These are phyloP conservation scores for Aureobasidium mangrovei DNA, from an alignment of 2,329 filamentous ascomycete species.

Conservation along the genomic window DNA sequence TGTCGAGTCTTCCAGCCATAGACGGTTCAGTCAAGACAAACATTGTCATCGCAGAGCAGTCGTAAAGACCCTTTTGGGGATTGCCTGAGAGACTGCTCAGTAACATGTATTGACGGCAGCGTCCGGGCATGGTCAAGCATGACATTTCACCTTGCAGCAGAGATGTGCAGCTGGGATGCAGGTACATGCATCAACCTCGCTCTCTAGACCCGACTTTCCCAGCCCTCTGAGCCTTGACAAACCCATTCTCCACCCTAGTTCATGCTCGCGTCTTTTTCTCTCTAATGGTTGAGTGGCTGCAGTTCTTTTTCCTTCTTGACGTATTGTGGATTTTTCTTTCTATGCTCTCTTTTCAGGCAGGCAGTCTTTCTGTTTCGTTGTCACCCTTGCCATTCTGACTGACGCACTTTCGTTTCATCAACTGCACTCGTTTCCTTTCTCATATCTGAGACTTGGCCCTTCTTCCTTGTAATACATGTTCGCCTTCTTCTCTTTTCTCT, in stretches of 20 bases:
- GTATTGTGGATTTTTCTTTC: conserved; percentile 1
- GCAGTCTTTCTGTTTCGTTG: conserved; percentile 7
- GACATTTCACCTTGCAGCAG: conserved; percentile 12
- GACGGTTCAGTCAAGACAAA: neutral
- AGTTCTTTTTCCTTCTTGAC: neutral
- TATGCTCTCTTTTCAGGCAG: conserved; percentile 10
- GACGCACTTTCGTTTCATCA: conserved; percentile 13
- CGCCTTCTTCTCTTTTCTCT: conserved; percentile 6
- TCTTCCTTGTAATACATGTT: conserved; percentile 13
- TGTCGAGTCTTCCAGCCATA: neutral
- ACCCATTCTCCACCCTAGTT: conserved; percentile 11
- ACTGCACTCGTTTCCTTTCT: conserved; percentile 13
- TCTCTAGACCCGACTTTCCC: conserved; percentile 10
- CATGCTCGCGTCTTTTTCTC: conserved; percentile 11
- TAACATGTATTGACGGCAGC: conserved; percentile 6
- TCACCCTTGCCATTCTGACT: conserved; percentile 2
- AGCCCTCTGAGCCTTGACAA: conserved; percentile 12
- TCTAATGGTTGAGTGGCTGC: neutral
- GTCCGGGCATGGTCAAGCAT: conserved; percentile 6
- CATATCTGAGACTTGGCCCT: conserved; percentile 9
- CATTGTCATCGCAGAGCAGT: too few relatives aligned
- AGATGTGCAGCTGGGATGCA: conserved; percentile 11
- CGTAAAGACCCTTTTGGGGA: neutral
- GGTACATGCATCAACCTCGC: conserved; percentile 13
- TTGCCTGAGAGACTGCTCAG: neutral